Base-by-base conservation (phyloP, 306 rosid species). In the Vigna mungo region DNA sequence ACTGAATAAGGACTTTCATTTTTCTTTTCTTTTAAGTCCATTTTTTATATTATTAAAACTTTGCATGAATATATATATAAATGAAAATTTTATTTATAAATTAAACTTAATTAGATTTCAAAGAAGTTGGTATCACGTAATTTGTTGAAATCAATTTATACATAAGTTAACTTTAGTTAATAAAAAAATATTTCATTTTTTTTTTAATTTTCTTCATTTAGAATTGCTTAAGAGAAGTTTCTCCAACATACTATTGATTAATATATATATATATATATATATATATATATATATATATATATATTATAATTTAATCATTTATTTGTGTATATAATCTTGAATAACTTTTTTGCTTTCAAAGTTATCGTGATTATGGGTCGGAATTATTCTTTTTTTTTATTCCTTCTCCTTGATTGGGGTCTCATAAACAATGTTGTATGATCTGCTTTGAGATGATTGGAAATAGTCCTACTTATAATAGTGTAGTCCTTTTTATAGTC, bases 401-500 rank as follows among this genome's bases (percentile, higher is more conserved):
- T 61, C 78, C 64, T 85, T 84, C 74, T 64, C 69, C 71, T 84
- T 80, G 78, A 72, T 64, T 34, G 73, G 89, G 89, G 78, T 85
- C 89, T 83, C 86, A 73, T 79, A 56, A 81, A 78, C 89, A 85
- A 87, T 83, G 90, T 85, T 87, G 88, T 87, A 86, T 81, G 82
- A 72, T 81, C 54, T 20, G 21, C 21, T 20, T 20, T 20, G 86
- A 85, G 74, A 79, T 79, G 70, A 85, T 79, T 76, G 76, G 81
- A 74, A 72, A 86, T 80, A 68, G 71, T 76, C 84, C 62, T 78
- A 49, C 76, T 66, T 21, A 56, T 82, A 64, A 56, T 82, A 64
- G 78, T 41, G 77, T 78, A 70, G 81, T 78, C 76, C 87, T 46
- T 71, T 71, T 78, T 71, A 51, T 71, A 51, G n/a, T 71, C 60